Base-by-base conservation (phyloP, 192 early-diverging fungal genomes). In the Coemansia sp. region DNA sequence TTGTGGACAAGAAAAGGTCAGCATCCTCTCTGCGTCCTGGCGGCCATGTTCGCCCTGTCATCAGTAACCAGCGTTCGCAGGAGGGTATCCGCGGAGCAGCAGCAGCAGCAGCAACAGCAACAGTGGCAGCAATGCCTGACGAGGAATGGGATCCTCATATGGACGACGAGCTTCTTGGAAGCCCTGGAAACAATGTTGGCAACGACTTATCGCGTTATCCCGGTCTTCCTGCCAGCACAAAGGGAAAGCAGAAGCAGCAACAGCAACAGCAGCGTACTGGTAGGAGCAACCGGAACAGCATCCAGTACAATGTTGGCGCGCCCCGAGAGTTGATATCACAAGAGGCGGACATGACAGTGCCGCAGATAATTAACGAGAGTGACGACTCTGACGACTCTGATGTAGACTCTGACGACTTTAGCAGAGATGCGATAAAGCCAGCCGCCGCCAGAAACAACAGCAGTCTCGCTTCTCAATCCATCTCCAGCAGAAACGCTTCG, bases 271-370 rank as follows among this genome's bases (percentile, higher is more conserved):
- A 55, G n/a, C 61, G 36, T 33, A 25, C n/a, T 8, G 59, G 72
- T 50, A 56, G 67, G 33, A 72, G 64, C 63, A 79, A 78, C 64
- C 70, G 81, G 44, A 82, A 79, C 70, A 82, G 74, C 62, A 74
- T 75, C 22, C 74, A 81, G 63, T 81, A 81, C 64, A 71, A 67
- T 13, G 74, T 72, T 20, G 66, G 70, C n/a, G 79, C 79, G 5
- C 79, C 79, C 19, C 69, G 74, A 15, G 79, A 81, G 55, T 56
- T 81, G 41, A 76, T 81, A 23, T 66, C 65, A 23, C 74, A 76
- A 34, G 79, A 81, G 54, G 63, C 64, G 6, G 70, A 67, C 6
- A 80, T 80, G 40, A 34, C 65, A 10, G 59, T 80, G 14, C 78
- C 78, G 14, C 61, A 56, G 2, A 59, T 63, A 23, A 71, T 80